Evolutionary conservation across 1,139 yeast species (phyloP).

Genomic region (Geotrichum australiense): DNA sequence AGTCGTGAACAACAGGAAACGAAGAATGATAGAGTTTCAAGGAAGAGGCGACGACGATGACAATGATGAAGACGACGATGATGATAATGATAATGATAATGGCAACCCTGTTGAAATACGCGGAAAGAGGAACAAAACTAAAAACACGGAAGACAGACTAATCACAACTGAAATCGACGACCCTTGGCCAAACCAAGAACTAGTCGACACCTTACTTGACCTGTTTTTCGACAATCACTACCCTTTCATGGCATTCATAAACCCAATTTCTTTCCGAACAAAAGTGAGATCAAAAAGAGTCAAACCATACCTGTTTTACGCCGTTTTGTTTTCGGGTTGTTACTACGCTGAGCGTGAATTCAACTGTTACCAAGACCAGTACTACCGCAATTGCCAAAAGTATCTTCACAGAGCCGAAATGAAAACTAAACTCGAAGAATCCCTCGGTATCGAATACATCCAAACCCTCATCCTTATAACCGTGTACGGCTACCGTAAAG

Average conservation of each 20-base stretch:
- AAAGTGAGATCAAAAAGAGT: constrained; percentile 15
- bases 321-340: constrained; percentile 25
- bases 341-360: constrained; percentile 21
- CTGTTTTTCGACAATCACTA: background rate
- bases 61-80: background rate
- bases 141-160: constrained; percentile 1
- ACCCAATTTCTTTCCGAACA: constrained; percentile 15
- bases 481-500: constrained; percentile 24
- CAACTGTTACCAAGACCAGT: constrained; percentile 17
- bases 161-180: constrained; percentile 22
- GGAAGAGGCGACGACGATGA: too few species aligned
- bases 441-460: constrained; percentile 22
- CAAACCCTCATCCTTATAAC: constrained; percentile 26
- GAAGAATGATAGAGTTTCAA: too few species aligned
- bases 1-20: background rate
- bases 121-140: background rate
- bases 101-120: background rate
- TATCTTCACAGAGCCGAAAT: constrained; percentile 21
- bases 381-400: constrained; percentile 25
- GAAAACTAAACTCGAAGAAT: constrained; percentile 18
- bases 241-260: constrained; percentile 16
- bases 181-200: constrained; percentile 24
- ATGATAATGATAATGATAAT: too few species aligned
- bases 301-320: constrained; percentile 27
- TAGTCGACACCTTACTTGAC: constrained; percentile 21